Percentiles rank a stretch among this genome's conserved stretches.
These are phyloP conservation scores for Scalesia atractyloides DNA, from an alignment of 129 eudicot species.

Conservation along the genomic window DNA sequence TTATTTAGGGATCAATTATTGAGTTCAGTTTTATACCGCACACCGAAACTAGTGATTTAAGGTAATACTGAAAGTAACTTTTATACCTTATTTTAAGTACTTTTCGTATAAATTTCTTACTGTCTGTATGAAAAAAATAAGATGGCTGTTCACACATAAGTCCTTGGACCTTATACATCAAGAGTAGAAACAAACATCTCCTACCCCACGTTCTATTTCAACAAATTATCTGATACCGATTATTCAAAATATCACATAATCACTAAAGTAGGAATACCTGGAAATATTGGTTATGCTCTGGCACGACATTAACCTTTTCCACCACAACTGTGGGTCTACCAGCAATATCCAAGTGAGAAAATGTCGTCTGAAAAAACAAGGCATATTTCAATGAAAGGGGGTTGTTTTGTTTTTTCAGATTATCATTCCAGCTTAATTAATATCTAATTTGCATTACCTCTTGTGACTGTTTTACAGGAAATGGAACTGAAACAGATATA, in stretches of 20 bases:
- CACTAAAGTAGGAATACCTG: conserved; percentile 53
- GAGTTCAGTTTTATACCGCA: neutral
- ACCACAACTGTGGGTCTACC: conserved; percentile 90
- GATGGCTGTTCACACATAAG: neutral
- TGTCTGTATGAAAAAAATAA: neutral
- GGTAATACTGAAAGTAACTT: neutral
- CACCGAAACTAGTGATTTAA: neutral
- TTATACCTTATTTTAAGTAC: neutral
- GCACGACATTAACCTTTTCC: conserved; percentile 65
- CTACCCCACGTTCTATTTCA: neutral
- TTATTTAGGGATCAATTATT: neutral
- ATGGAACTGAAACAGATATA: conserved; percentile 74
- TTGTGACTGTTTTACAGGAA: conserved; percentile 65
- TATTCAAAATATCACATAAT: neutral
- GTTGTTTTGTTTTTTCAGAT: neutral
- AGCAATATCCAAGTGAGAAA: conserved; percentile 81
- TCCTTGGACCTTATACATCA: too few relatives aligned
- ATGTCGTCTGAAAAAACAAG: conserved; percentile 52
- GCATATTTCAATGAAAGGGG: neutral
- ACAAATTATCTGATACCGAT: neutral
- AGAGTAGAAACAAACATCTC: neutral
- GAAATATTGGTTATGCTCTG: conserved; percentile 88
- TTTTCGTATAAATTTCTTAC: neutral
- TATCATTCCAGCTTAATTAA: neutral
- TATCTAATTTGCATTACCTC: conserved; percentile 54